Percentiles rank a stretch among this genome's conserved stretches.
Conservation (phyloP, 306 rosid species). For the Cucurbita pepo region DNA sequence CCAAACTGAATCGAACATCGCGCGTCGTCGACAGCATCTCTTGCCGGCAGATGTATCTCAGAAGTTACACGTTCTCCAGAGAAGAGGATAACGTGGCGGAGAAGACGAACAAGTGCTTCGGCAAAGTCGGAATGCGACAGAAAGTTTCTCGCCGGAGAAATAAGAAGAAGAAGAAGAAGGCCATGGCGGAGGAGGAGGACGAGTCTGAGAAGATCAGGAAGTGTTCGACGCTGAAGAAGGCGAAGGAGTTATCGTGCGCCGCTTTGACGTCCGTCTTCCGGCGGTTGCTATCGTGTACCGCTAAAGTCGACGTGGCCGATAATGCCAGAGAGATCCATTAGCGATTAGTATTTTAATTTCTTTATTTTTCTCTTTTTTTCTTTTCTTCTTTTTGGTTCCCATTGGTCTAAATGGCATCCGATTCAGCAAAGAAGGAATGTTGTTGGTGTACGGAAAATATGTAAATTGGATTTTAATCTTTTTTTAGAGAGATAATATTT, state of each 20-base stretch:
- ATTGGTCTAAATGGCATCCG: too few species aligned
- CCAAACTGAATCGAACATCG: background rate
- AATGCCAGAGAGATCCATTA: background rate
- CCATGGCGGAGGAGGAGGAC: background rate
- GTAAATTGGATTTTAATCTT: background rate
- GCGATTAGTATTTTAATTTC: background rate
- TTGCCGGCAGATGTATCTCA: constrained; percentile 34
- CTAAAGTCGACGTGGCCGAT: constrained; percentile 17
- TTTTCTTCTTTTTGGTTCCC: background rate
- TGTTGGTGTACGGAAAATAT: too few species aligned
- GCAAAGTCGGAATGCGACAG: constrained; percentile 5
- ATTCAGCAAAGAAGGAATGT: too few species aligned
- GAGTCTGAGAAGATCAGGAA: background rate
- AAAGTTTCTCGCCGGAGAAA: background rate
- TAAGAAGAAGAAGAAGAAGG: background rate
- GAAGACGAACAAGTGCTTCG: constrained; percentile 21
- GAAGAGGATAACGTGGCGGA: constrained; percentile 11
- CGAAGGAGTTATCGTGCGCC: constrained; percentile 12
- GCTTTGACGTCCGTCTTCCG: constrained; percentile 20
- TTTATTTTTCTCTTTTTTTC: background rate
- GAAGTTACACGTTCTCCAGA: constrained; percentile 49
- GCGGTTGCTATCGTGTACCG: constrained; percentile 16
- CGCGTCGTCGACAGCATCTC: constrained; percentile 19
- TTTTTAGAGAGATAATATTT: too few species aligned
- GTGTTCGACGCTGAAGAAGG: constrained; percentile 10